Conservation (phyloP, 768 basidiomycete genomes). For the Collybia sordida region DNA sequence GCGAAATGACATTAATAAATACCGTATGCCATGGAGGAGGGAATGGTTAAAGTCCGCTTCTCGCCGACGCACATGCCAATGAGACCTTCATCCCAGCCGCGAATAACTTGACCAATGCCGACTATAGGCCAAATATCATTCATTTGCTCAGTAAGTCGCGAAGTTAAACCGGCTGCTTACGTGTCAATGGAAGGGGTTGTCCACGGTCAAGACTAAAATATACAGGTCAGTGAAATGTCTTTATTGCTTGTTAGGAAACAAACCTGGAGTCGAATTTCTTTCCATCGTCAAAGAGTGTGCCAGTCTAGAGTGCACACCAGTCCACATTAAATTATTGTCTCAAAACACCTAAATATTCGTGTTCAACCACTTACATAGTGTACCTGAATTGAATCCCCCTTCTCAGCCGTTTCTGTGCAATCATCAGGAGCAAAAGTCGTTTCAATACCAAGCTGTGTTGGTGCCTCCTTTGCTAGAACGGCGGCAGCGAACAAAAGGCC, state of each 20-base stretch:
- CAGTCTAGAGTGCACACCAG: conserved; percentile 50
- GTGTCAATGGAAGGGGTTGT: conserved; percentile 73
- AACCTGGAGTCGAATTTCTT: conserved; percentile 91
- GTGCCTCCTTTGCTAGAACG: conserved; percentile 44
- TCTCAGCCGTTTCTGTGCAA: conserved; percentile 53
- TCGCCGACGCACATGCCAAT: conserved; percentile 84
- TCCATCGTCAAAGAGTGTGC: conserved; percentile 73
- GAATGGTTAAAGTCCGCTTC: conserved; percentile 88
- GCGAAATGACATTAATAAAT: conserved; percentile 24
- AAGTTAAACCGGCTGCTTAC: conserved; percentile 37
- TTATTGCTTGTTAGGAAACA: conserved; percentile 10
- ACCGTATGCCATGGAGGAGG: conserved; percentile 82
- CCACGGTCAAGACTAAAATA: conserved; percentile 64
- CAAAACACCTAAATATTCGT: neutral
- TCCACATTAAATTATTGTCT: neutral
- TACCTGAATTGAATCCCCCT: conserved; percentile 66
- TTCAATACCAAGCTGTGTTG: conserved; percentile 60
- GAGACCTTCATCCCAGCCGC: conserved; percentile 84
- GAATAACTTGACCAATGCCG: conserved; percentile 78
- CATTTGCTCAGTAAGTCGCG: neutral
- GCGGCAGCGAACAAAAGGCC: conserved; percentile 44
- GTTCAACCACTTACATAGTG: conserved; percentile 63
- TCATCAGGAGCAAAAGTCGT: conserved; percentile 57
- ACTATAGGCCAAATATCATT: conserved; percentile 39
- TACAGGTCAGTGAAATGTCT: neutral